Conservation (phyloP, 257 asterid genomes). For the Solanum neorickii region DNA sequence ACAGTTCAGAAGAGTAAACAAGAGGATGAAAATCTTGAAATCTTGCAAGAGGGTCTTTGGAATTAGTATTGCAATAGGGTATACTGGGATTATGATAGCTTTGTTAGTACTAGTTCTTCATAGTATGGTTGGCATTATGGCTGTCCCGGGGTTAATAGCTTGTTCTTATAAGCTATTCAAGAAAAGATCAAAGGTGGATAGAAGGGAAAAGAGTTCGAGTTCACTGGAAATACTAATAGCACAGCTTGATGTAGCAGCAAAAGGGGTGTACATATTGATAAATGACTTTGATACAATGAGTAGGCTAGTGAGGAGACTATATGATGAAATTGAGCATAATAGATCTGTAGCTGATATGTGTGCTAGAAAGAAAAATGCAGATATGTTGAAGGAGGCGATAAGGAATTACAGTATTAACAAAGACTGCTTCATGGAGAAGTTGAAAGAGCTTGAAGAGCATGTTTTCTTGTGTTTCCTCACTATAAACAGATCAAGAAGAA, state of each 20-base stretch:
- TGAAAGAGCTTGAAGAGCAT: slow-evolving; percentile 63
- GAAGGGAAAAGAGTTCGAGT: neutral
- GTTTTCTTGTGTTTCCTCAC: slow-evolving; percentile 51
- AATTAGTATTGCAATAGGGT: slow-evolving; percentile 9
- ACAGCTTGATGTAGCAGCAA: slow-evolving; percentile 55
- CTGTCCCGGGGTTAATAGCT: slow-evolving; percentile 15
- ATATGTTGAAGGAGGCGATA: slow-evolving; percentile 36
- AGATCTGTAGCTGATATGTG: slow-evolving; percentile 31
- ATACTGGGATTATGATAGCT: slow-evolving; percentile 14
- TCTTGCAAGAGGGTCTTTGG: slow-evolving; percentile 23
- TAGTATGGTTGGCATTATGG: slow-evolving; percentile 14
- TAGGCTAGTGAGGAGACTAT: slow-evolving; percentile 29
- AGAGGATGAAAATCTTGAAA: slow-evolving; percentile 13
- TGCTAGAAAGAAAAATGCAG: slow-evolving; percentile 29
- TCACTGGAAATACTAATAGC: slow-evolving; percentile 14
- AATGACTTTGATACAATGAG: slow-evolving; percentile 56
- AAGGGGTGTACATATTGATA: slow-evolving; percentile 46
- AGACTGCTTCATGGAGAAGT: slow-evolving; percentile 22
- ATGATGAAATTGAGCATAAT: slow-evolving; percentile 51
- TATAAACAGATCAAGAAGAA: slow-evolving; percentile 49
- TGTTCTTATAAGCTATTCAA: slow-evolving; percentile 2
- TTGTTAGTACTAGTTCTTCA: slow-evolving; percentile 28
- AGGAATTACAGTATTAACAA: slow-evolving; percentile 30
- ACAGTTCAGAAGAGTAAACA: slow-evolving; percentile 19
- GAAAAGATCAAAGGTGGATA: slow-evolving; percentile 6